These are phyloP conservation scores for Leucocoprinus leucothites DNA, from an alignment of 768 basidiomycete species.

Conservation along the genomic window DNA sequence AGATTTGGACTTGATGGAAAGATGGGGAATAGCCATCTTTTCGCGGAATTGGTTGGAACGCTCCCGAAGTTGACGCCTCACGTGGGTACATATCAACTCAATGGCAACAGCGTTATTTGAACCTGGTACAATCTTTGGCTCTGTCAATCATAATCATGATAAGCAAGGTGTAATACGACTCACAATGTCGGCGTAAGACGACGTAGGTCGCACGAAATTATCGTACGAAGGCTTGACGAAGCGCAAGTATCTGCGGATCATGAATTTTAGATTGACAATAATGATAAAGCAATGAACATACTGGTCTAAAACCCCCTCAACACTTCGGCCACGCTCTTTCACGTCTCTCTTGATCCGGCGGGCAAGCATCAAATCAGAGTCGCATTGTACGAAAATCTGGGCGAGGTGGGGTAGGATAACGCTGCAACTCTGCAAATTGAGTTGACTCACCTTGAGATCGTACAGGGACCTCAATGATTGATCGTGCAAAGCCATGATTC, in stretches of 20 bases:
- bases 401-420: neutral
- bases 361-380: constrained; percentile 96
- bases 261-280: neutral
- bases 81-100: constrained; percentile 89
- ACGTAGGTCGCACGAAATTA: constrained; percentile 87
- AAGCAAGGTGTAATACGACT: constrained; percentile 16
- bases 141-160: neutral
- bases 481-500: constrained; percentile 88
- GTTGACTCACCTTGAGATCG: constrained; percentile 76
- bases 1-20: constrained; percentile 31
- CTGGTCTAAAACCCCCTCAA: constrained; percentile 90
- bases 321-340: constrained; percentile 80
- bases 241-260: constrained; percentile 68
- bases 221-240: constrained; percentile 96
- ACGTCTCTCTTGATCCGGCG: constrained; percentile 87
- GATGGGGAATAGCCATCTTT: constrained; percentile 60
- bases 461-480: constrained; percentile 75
- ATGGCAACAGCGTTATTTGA: constrained; percentile 87
- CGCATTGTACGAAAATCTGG: constrained; percentile 87
- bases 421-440: neutral
- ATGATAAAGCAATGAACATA: constrained; percentile 28
- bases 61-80: constrained; percentile 79
- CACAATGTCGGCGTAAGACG: constrained; percentile 88
- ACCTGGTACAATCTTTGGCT: constrained; percentile 87
- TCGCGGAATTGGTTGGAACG: constrained; percentile 71